Conservation (phyloP, 768 basidiomycete genomes). For the Termitomyces sp. region DNA sequence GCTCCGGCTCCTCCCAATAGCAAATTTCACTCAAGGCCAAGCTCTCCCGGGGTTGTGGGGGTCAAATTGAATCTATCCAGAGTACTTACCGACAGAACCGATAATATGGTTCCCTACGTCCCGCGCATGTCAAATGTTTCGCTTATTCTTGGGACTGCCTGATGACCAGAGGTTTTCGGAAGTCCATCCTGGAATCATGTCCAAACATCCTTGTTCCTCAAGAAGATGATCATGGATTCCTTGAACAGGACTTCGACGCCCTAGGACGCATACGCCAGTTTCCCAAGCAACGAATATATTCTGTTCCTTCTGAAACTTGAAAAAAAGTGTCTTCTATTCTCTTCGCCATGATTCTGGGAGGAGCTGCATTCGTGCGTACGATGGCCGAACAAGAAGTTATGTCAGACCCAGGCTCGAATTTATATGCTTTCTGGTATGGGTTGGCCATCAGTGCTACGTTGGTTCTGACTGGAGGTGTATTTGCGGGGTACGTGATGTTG, state of each 20-base stretch:
- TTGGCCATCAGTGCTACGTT: slow-evolving; percentile 62
- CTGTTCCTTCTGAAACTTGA: too few relatives aligned
- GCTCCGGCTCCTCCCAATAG: background rate
- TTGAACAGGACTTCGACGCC: background rate
- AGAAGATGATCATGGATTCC: background rate
- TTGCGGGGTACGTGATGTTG: slow-evolving; percentile 70
- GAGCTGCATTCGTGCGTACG: background rate
- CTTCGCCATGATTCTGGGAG: background rate
- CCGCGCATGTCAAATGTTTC: background rate
- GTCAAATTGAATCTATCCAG: background rate
- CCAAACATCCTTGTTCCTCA: background rate
- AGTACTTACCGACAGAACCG: background rate
- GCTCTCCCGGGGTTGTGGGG: background rate
- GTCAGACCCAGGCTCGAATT: slow-evolving; percentile 38
- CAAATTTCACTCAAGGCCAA: background rate
- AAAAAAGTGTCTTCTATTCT: too few relatives aligned
- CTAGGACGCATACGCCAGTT: background rate
- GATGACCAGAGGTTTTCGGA: background rate
- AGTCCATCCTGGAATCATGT: background rate
- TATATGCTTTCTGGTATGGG: slow-evolving; percentile 70
- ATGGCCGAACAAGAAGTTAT: background rate
- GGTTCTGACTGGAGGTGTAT: slow-evolving; percentile 86
- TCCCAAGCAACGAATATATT: too few relatives aligned
- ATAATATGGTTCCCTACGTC: background rate
- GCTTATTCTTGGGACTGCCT: background rate